Evolutionary conservation across 2,329 filamentous ascomycete genomes (phyloP).

Genomic region (Clonostachys byssicola): DNA sequence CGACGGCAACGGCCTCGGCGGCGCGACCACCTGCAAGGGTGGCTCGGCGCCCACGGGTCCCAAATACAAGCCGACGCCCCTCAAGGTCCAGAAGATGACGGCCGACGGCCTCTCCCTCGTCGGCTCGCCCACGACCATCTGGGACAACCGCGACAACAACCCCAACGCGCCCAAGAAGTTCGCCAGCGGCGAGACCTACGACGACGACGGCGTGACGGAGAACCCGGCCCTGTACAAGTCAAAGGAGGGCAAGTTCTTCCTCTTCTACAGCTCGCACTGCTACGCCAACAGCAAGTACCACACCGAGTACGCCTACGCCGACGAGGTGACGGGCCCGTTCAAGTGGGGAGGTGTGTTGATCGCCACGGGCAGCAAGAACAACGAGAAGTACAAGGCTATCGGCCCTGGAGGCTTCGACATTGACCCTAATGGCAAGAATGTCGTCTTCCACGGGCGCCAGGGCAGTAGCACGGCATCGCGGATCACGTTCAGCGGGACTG

Average conservation of each 20-base stretch:
- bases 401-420: conserved; percentile 4
- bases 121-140: conserved; percentile 1
- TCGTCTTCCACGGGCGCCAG: conserved; percentile 5
- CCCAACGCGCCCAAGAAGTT: too few relatives aligned
- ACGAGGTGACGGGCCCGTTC: conserved; percentile 1
- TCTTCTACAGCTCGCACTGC: conserved; percentile 6
- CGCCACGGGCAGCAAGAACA: not conserved
- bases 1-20: conserved; percentile 3
- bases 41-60: not conserved
- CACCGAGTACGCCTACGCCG: conserved; percentile 4
- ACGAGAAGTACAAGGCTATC: not conserved
- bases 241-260: conserved; percentile 3
- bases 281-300: conserved; percentile 4
- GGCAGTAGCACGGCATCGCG: too few relatives aligned
- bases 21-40: conserved; percentile 4
- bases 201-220: conserved; percentile 4
- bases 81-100: conserved; percentile 4
- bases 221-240: conserved; percentile 4
- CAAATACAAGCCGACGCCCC: conserved; percentile 3
- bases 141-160: not conserved
- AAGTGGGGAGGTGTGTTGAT: conserved; percentile 2
- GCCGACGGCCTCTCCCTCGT: conserved; percentile 2
- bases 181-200: not conserved
- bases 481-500: too few relatives aligned
- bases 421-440: conserved; percentile 4